Percentiles rank a stretch among this genome's conserved stretches.
These are phyloP conservation scores for Vachellia collinsii DNA, from an alignment of 306 rosid genomes.

Conservation along the genomic window DNA sequence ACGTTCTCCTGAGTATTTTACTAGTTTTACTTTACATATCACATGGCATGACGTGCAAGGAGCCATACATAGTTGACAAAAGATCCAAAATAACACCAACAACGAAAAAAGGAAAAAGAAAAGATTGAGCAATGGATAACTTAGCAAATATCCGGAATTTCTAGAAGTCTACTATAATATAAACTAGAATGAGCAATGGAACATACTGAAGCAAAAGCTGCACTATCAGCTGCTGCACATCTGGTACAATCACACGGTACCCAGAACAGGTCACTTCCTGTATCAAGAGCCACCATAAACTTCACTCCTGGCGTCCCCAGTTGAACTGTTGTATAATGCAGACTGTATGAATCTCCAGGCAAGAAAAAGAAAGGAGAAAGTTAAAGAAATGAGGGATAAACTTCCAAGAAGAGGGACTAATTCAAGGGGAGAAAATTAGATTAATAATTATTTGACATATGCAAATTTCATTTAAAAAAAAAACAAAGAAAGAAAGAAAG, in stretches of 20 bases:
- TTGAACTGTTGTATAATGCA: constrained; percentile 90
- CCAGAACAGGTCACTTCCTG: constrained; percentile 96
- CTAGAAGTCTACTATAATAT: neutral
- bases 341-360: constrained; percentile 54
- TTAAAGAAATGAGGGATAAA: constrained; percentile 20
- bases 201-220: constrained; percentile 66
- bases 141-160: neutral
- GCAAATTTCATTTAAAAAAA: constrained; percentile 14
- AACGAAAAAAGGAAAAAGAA: neutral
- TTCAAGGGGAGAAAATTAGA: neutral
- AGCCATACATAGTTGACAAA: neutral
- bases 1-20: neutral
- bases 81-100: neutral
- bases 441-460: neutral
- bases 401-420: constrained; percentile 8
- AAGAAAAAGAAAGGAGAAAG: neutral
- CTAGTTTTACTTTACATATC: neutral
- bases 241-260: constrained; percentile 90
- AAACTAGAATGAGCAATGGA: neutral
- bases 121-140: neutral
- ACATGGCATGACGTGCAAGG: neutral
- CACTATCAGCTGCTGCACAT: constrained; percentile 68
- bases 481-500: constrained; percentile 14
- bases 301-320: constrained; percentile 91
- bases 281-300: constrained; percentile 95